phyloP scores from a whole-genome alignment of 2,329 filamentous ascomycete genomes.

The Trichoderma sp. region DNA sequence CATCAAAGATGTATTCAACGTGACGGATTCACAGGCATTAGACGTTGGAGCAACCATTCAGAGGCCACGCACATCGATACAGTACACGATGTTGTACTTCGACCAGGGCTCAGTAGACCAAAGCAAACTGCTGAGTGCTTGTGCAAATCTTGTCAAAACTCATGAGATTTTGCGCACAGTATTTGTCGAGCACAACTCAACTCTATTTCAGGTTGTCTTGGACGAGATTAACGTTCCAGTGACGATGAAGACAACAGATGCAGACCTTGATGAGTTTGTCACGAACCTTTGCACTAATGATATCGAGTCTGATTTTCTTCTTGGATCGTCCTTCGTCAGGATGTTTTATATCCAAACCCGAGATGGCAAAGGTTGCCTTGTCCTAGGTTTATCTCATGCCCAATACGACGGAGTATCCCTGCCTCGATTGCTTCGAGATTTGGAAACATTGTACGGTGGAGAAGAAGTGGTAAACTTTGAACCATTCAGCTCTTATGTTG shows the following conservation, averaged over 20 bases:
- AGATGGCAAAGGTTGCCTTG: not conserved
- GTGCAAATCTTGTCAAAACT: slow-evolving; percentile 26
- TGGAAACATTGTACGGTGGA: not conserved
- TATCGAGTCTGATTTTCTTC: not conserved
- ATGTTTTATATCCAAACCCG: not conserved
- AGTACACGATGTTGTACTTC: slow-evolving; percentile 32
- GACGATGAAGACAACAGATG: not conserved
- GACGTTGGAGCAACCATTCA: slow-evolving; percentile 28
- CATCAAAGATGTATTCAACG: slow-evolving; percentile 26
- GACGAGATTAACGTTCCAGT: slow-evolving; percentile 23
- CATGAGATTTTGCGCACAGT: slow-evolving; percentile 30
- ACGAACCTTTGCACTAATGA: not conserved
- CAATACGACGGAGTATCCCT: slow-evolving; percentile 51
- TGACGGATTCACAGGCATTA: slow-evolving; percentile 26
- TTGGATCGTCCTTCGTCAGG: not conserved
- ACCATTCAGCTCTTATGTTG: not conserved
- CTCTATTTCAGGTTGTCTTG: slow-evolving; percentile 27
- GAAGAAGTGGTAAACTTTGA: not conserved
- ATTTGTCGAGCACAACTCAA: slow-evolving; percentile 24
- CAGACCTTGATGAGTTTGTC: not conserved
- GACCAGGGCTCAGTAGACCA: slow-evolving; percentile 24
- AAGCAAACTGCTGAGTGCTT: slow-evolving; percentile 25
- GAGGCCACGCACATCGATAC: slow-evolving; percentile 27
- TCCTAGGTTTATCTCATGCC: slow-evolving; percentile 42
- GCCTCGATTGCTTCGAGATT: slow-evolving; percentile 38